Evolutionary conservation across 306 rosid genomes (phyloP), one percentile per base, ranked within the genome.

Genomic region (Gleditsia sinensis): DNA sequence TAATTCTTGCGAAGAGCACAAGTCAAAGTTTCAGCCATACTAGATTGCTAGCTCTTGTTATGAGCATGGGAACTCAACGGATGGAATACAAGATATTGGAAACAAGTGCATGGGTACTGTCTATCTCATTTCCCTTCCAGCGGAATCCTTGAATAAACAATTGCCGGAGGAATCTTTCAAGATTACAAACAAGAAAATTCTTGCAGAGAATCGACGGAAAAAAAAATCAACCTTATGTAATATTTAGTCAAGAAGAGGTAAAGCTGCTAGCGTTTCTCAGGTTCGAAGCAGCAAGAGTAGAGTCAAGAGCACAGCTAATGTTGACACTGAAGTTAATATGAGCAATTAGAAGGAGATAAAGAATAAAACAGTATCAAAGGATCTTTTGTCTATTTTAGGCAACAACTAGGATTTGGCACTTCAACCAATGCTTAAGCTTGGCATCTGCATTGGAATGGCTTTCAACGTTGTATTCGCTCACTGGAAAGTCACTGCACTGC

Each of bases 211-310:
- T 61, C 73, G 71, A 46, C 74, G 7, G 81, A n/a, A 81, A 64
- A 71, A 75, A 66, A 73, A 65, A 25, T 42, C 80, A 53, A 46
- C 69, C 75, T 61, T 54, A 70, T 36, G n/a, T n/a, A n/a, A n/a
- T n/a, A n/a, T n/a, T n/a, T n/a, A n/a, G n/a, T n/a, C n/a, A n/a
- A n/a, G n/a, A n/a, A n/a, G n/a, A n/a, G n/a, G n/a, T n/a, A n/a
- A n/a, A n/a, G n/a, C n/a, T n/a, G n/a, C n/a, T n/a, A 86, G 86
- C 83, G 88, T 74, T 74, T 83, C 83, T 75, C 80, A 45, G 74
- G 69, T 77, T 72, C 81, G 32, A 74, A 83, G 79, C 28, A 80
- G 83, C 32, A 69, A 20, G 75, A 82, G 79, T 50, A 74, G 80
- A 82, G 60, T 62, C 45, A 69, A 39, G 27, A 54, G 23, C 21